phyloP scores from a whole-genome alignment of 495 filamentous ascomycete species.

The Entonaema liquescens region DNA sequence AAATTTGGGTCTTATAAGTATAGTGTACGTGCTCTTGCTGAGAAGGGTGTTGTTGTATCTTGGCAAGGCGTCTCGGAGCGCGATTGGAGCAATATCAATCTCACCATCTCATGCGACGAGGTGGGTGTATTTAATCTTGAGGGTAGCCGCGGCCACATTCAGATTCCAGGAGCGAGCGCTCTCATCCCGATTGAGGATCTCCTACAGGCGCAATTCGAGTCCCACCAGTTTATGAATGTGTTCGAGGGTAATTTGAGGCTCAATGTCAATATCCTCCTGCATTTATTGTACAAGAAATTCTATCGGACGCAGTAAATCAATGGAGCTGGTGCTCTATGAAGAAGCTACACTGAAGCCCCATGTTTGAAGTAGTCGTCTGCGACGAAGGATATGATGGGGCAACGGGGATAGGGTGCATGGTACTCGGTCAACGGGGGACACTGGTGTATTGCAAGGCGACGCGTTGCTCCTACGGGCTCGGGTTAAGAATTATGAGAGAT shows the following conservation, averaged over 20 bases:
- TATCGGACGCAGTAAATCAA: slow-evolving; percentile 75
- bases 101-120: slow-evolving; percentile 93
- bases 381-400: slow-evolving; percentile 14
- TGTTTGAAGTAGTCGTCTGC: slow-evolving; percentile 6
- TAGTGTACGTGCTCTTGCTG: slow-evolving; percentile 83
- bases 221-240: slow-evolving; percentile 91
- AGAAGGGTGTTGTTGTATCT: slow-evolving; percentile 90
- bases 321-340: slow-evolving; percentile 14
- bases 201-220: slow-evolving; percentile 95
- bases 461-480: slow-evolving; percentile 12
- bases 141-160: slow-evolving; percentile 89
- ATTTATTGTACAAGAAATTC: slow-evolving; percentile 98
- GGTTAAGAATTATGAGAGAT: slow-evolving; percentile 15
- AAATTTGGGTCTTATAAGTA: slow-evolving; percentile 99
- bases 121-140: slow-evolving; percentile 95
- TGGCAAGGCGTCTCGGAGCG: slow-evolving; percentile 86
- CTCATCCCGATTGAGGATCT: slow-evolving; percentile 92
- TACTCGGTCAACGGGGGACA: slow-evolving; percentile 24
- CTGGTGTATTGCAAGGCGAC: slow-evolving; percentile 29
- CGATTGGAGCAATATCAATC: slow-evolving; percentile 89
- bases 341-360: neutral
- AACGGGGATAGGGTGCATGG: slow-evolving; percentile 21
- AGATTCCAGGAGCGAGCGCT: slow-evolving; percentile 92
- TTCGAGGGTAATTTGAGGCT: slow-evolving; percentile 88
- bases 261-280: slow-evolving; percentile 95